Conservation (phyloP, 2,329 filamentous ascomycete genomes). For the Colletotrichum sp. region DNA sequence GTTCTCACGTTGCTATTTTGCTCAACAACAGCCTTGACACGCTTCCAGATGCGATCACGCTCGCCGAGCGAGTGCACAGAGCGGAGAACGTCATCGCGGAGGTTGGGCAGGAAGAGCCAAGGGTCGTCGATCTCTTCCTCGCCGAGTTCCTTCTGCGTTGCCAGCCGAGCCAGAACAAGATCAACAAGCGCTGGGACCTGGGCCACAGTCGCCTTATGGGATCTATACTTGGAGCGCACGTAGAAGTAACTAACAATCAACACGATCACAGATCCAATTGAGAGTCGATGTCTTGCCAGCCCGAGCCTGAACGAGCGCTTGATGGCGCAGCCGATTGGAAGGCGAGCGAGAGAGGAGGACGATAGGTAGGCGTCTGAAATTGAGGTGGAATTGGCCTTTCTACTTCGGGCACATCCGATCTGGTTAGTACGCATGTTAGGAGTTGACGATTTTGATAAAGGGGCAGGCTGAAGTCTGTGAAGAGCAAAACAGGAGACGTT, state of each 20-base stretch:
- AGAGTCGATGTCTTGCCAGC: slow-evolving; percentile 85
- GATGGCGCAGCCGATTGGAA: slow-evolving; percentile 86
- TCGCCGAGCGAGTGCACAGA: slow-evolving; percentile 78
- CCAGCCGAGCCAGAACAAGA: slow-evolving; percentile 82
- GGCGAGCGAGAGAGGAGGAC: slow-evolving; percentile 87
- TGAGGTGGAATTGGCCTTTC: slow-evolving; percentile 69
- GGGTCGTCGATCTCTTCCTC: slow-evolving; percentile 71
- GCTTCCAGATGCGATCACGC: slow-evolving; percentile 82
- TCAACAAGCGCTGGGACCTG: slow-evolving; percentile 84
- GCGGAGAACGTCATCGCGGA: slow-evolving; percentile 89
- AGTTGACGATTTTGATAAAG: slow-evolving; percentile 18
- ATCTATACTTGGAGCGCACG: slow-evolving; percentile 65
- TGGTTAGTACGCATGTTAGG: slow-evolving; percentile 78
- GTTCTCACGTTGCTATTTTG: slow-evolving; percentile 91
- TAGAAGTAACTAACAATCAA: slow-evolving; percentile 62
- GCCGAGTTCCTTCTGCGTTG: slow-evolving; percentile 83
- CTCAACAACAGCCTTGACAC: slow-evolving; percentile 85
- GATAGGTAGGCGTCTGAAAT: slow-evolving; percentile 70
- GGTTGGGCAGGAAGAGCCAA: slow-evolving; percentile 85
- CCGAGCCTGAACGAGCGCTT: slow-evolving; percentile 78
- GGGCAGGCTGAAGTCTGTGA: neutral
- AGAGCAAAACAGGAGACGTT: slow-evolving; percentile 10
- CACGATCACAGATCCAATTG: slow-evolving; percentile 71
- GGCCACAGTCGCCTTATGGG: slow-evolving; percentile 68
- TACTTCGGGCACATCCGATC: slow-evolving; percentile 74